Evolutionary conservation across 1,139 yeast genomes (phyloP), one percentile per base, ranked within the genome.

Genomic region (Arxiozyma bovina): DNA sequence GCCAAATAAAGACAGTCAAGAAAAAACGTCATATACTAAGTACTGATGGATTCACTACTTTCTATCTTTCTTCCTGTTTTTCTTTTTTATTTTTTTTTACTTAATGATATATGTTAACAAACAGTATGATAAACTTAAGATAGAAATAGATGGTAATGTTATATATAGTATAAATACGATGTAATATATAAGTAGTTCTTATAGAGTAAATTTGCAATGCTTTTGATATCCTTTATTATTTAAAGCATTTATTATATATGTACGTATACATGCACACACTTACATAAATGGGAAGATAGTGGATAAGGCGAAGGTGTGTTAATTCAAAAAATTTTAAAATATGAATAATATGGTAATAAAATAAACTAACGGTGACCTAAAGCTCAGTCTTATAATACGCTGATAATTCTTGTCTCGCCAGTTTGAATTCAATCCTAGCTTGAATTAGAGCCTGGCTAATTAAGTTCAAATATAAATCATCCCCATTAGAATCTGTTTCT

Each of bases 341-440:
- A 42, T 12, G n/a, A 15, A 34, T 8, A 34, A 27, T n/a, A 45
- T 8, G 40, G 38, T 22, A 48, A n/a, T 9, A 43, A 30, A 15
- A 43, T 27, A 42, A 50, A 43, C 20, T 18, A 50, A 30, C 18
- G 18, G 42, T 8, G n/a, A 27, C 25, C 69, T 65, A 77, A 61
- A 77, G 70, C 50, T 74, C 75, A 55, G 77, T 77, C 57, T 77
- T 80, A 65, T 82, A 85, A 67, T 79, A 85, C 41, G 77, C 79
- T 55, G 80, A 77, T 58, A 85, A 74, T 50, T 83, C 82, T 48
- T 67, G 66, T 66, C 79, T 80, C 51, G 87, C 82, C 61, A 76
- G 74, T 34, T 67, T 71, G 63, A 83, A 85, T 55, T 81, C 87
- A 38, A 72, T 73, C 63, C 81, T 74, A 8, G 87, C 88, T 56